Evolutionary conservation across 495 filamentous ascomycete species (phyloP).

Genomic region (Ramalina peruviana): DNA sequence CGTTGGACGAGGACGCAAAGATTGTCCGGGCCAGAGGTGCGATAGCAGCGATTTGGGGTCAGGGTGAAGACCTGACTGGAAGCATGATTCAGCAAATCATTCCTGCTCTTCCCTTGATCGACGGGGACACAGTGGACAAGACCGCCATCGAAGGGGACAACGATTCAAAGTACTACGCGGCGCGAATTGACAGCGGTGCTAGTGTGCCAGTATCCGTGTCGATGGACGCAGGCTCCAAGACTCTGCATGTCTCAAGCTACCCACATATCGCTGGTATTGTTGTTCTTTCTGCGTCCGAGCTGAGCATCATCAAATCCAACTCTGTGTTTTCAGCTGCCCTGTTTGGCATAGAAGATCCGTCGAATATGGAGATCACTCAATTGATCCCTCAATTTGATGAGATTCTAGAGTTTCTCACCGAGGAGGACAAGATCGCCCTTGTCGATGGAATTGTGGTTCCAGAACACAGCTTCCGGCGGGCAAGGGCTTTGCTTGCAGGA

Average conservation of each 20-base stretch:
- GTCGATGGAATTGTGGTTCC: conserved; percentile 94
- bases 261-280: conserved; percentile 96
- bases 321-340: conserved; percentile 84
- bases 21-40: conserved; percentile 55
- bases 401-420: conserved; percentile 62
- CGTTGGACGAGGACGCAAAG: conserved; percentile 57
- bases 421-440: conserved; percentile 71
- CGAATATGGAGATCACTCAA: conserved; percentile 63
- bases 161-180: conserved; percentile 65
- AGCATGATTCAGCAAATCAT: conserved; percentile 62
- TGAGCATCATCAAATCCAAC: conserved; percentile 82
- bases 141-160: conserved; percentile 57
- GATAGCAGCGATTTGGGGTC: conserved; percentile 67
- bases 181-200: conserved; percentile 53
- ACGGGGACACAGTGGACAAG: conserved; percentile 46
- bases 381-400: conserved; percentile 80
- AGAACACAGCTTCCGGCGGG: conserved; percentile 87
- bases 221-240: conserved; percentile 49
- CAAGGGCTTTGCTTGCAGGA: conserved; percentile 66
- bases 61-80: conserved; percentile 46
- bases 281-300: conserved; percentile 60
- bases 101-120: conserved; percentile 61
- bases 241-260: conserved; percentile 75
- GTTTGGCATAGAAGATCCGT: conserved; percentile 73
- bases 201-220: conserved; percentile 68